Evolutionary conservation across 176 grass and related monocot species (phyloP).

Genomic region (Musa schizocarpa): DNA sequence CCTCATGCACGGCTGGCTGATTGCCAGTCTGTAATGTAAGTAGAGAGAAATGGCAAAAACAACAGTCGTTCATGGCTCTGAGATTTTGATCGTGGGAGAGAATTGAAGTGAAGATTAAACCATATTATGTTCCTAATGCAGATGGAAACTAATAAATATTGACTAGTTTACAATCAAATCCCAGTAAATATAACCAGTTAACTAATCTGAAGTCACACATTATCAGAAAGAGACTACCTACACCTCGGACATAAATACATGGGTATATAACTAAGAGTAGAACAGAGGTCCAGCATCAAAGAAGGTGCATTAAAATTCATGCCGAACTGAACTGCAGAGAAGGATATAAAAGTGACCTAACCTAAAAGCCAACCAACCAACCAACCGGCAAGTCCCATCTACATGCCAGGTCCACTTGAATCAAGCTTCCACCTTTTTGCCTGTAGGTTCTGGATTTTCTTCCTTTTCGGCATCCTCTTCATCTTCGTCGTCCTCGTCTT

Average conservation of each 20-base stretch:
- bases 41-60: no score
- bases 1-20: no score
- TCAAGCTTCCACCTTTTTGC: slow-evolving; percentile 3
- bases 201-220: background rate
- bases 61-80: no score
- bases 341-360: background rate
- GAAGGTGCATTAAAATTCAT: background rate
- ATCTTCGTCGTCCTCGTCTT: slow-evolving; percentile 25
- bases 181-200: background rate
- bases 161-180: background rate
- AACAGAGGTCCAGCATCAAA: no score
- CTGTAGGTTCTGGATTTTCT: slow-evolving; percentile 7
- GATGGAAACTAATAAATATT: background rate
- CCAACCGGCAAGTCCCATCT: background rate
- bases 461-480: slow-evolving; percentile 10
- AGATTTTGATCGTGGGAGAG: no score
- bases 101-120: no score
- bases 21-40: no score
- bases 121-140: no score
- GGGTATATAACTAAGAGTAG: background rate
- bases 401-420: background rate
- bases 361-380: background rate
- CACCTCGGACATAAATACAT: background rate
- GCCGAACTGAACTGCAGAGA: background rate
- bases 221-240: background rate